These are phyloP conservation scores for Albugo laibachii DNA, from an alignment of 352 stramenopile genomes.

Conservation along the genomic window DNA sequence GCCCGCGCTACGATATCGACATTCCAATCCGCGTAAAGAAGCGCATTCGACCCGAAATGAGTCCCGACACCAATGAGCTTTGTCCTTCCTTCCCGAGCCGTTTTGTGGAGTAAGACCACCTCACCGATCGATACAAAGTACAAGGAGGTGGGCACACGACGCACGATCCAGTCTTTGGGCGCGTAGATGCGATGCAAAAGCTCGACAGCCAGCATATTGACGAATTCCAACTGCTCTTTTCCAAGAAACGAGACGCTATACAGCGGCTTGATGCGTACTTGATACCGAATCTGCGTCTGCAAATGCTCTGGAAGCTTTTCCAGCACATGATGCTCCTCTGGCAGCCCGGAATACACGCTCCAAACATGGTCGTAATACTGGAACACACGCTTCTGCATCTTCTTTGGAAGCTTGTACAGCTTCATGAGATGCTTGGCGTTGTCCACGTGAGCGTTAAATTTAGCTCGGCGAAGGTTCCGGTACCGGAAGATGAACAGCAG, in stretches of 20 bases:
- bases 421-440: constrained; percentile 56
- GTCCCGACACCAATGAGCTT: constrained; percentile 21
- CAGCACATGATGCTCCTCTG: constrained; percentile 18
- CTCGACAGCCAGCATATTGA: constrained; percentile 36
- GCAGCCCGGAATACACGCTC: constrained; percentile 21
- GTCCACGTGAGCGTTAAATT: constrained; percentile 35
- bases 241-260: constrained; percentile 32
- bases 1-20: constrained; percentile 28
- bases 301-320: constrained; percentile 34
- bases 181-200: constrained; percentile 30
- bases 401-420: constrained; percentile 31
- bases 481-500: constrained; percentile 61
- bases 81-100: constrained; percentile 3
- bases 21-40: constrained; percentile 18
- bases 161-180: constrained; percentile 55
- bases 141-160: constrained; percentile 39
- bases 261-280: constrained; percentile 34
- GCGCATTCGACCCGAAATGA: constrained; percentile 29
- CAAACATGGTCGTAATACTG: constrained; percentile 46
- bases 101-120: constrained; percentile 16
- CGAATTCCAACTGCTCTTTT: constrained; percentile 44
- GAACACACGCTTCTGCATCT: constrained; percentile 25
- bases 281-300: constrained; percentile 26
- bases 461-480: constrained; percentile 23
- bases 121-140: constrained; percentile 37